Conservation (phyloP, 140 eudicot genomes). For the Flaveria floridana region DNA sequence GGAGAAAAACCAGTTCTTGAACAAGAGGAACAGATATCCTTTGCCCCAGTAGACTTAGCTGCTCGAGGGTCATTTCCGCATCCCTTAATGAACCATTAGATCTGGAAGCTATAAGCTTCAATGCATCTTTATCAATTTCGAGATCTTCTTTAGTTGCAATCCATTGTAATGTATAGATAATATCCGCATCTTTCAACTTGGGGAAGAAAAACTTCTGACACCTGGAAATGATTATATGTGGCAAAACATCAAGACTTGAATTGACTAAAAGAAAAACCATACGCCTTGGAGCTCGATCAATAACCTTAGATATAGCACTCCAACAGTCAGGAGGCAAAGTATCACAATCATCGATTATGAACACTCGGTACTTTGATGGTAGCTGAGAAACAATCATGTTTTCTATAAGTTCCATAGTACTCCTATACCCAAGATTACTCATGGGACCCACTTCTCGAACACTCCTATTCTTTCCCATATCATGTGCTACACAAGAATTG, state of each 20-base stretch:
- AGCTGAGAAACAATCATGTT: conserved; percentile 49
- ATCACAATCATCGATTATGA: conserved; percentile 93
- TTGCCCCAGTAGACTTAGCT: conserved; percentile 84
- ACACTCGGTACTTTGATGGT: conserved; percentile 58
- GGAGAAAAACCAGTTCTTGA: conserved; percentile 72
- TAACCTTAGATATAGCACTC: conserved; percentile 81
- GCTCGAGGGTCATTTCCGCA: conserved; percentile 98
- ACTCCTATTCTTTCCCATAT: conserved; percentile 57
- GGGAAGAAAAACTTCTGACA: conserved; percentile 94
- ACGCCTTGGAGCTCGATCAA: conserved; percentile 92
- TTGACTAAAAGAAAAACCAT: conserved; percentile 74
- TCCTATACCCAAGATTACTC: conserved; percentile 59
- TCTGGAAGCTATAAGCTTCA: conserved; percentile 88
- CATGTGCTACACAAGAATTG: conserved; percentile 69
- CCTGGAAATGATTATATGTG: conserved; percentile 83
- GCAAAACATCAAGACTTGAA: conserved; percentile 83
- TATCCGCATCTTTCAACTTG: conserved; percentile 94
- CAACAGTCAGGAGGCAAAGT: conserved; percentile 70
- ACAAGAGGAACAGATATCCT: conserved; percentile 80
- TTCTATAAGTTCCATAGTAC: conserved; percentile 56
- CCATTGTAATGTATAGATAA: conserved; percentile 76
- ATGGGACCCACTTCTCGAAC: conserved; percentile 77
- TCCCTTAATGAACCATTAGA: conserved; percentile 95
- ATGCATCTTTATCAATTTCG: conserved; percentile 82
- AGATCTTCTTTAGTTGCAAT: conserved; percentile 80